Base-by-base conservation (phyloP, 805 yeast species). In the Ogataea paradorogensis region DNA sequence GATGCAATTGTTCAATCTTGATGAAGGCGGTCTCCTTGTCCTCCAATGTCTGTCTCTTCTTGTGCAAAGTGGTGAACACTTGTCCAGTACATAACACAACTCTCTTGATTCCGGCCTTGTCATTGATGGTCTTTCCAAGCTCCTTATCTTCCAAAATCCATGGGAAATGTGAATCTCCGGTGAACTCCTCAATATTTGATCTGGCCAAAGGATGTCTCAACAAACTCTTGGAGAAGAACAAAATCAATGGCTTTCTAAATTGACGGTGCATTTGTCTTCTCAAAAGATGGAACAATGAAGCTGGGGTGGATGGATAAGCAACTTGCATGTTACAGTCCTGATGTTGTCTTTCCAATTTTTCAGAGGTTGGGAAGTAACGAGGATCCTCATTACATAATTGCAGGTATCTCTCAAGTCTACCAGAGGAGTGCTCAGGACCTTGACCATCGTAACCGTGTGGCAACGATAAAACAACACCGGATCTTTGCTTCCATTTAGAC, bases 371-470 rank as follows among this genome's bases (percentile, higher is more conserved):
- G 95, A 87, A 93, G 57, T 61, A 69, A 70, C 98, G 84, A 58
- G 87, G 88, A 66, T 93, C 99, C 72, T 93, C 99, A 64, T 90
- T 90, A 61, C 96, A 84, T 62, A 93, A 70, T 73, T 87, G 96
- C 67, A 93, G 76, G 72, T 89, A 93, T 74, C 99, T 83, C 74
- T 93, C 99, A 40, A 93, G 69, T 77, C 98, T 84, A 59, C 95
- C 98, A 42, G 96, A 86, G 20, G 99, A 93, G 71, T 93, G 99
- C 74, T 93, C 99, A 52, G 99, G 98, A 59, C 99, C 99, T 74
- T 93, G 99, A 53, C 99, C 99, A 65, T 93, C 99, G 66, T 90
- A 93, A 72, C 99, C 99, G 65, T 93, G 99, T 43, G 99, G 99
- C 68, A 93, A 76, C 3, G 97, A 87, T 55, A 93, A 70, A 27